Evolutionary conservation across 148 eudicot genomes (phyloP), one percentile per base, ranked within the genome.

Genomic region (Camellia japonica): DNA sequence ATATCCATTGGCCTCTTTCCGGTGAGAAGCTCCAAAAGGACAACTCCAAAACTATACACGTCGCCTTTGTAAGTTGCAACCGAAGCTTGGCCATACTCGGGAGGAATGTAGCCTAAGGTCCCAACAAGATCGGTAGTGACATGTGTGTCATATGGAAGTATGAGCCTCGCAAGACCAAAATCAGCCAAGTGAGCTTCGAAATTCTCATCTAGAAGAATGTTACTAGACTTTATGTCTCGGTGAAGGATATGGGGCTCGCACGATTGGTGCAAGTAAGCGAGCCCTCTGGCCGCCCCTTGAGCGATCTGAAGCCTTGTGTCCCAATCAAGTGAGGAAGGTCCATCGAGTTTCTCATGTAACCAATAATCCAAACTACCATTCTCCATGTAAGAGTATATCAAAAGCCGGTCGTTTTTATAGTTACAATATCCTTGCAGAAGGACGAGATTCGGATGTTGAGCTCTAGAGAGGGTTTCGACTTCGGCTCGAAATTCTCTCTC

Each of bases 151-250:
- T 83, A 87, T 3, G 86, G 86, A 46, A 73, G 85, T 63, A 89
- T 81, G 52, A 89, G 81, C 80, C 91, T 84, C 0, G 91, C 89
- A 9, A 89, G 87, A 8, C 91, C 89, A 64, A 89, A 89, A 83
- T 89, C 91, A 76, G 91, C 91, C 30, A 89, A 82, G 71, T 83
- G 89, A 71, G 91, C 91, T 65, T 84, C 88, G 56, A 89, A 89
- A 61, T 84, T 83, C 52, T 83, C 83, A 13, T 89, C 85, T 46
- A 89, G 80, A 43, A 89, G 86, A 42, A 89, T 89, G 69, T 89
- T 89, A 79, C 91, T 89, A 2, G 91, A 86, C 75, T 89, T 89
- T 18, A 89, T 87, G 68, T 89, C 91, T 15, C 89, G 80, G 68
- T 89, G 91, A 73, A 89, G 78, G 71, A 89, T 89, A 67, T 76